phyloP scores from a whole-genome alignment of 495 filamentous ascomycete species.

The Trichoderma gamsii region DNA sequence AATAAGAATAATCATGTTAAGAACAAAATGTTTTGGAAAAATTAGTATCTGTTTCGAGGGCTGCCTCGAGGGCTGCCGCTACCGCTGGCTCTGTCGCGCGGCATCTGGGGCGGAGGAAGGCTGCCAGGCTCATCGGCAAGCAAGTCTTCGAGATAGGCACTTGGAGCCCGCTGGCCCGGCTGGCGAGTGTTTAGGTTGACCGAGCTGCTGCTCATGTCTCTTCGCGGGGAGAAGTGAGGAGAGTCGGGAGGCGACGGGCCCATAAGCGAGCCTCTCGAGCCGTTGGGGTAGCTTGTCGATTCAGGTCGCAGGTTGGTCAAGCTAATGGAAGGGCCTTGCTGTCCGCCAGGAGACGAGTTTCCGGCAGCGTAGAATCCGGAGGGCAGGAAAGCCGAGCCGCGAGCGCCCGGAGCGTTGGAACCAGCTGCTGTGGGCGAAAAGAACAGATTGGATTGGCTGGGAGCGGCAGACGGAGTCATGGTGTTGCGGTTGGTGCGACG shows the following conservation, averaged over 20 bases:
- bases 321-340: constrained; percentile 45
- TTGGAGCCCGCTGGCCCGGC: constrained; percentile 72
- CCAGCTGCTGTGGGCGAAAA: constrained; percentile 84
- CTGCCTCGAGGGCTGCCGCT: constrained; percentile 6
- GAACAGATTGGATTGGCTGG: constrained; percentile 64
- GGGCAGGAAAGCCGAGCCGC: constrained; percentile 73
- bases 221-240: constrained; percentile 42
- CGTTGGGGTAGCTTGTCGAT: constrained; percentile 43
- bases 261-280: constrained; percentile 32
- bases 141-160: constrained; percentile 87
- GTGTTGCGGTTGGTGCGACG: constrained; percentile 37
- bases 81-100: constrained; percentile 2
- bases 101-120: constrained; percentile 30
- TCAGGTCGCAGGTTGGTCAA: constrained; percentile 50
- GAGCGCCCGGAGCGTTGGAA: constrained; percentile 32
- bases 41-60: constrained; percentile 2
- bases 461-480: constrained; percentile 36
- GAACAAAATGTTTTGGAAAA: not conserved
- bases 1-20: not conserved
- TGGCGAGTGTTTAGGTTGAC: constrained; percentile 61
- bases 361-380: constrained; percentile 84
- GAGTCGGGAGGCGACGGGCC: constrained; percentile 63
- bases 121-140: constrained; percentile 55
- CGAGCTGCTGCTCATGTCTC: constrained; percentile 58
- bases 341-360: constrained; percentile 43